A percentile compares a stretch with the other conserved stretches of the same genome.
These are phyloP conservation scores for Blattamonas nauphoetae DNA, from an alignment of 78 protist genomes.

Conservation along the genomic window DNA sequence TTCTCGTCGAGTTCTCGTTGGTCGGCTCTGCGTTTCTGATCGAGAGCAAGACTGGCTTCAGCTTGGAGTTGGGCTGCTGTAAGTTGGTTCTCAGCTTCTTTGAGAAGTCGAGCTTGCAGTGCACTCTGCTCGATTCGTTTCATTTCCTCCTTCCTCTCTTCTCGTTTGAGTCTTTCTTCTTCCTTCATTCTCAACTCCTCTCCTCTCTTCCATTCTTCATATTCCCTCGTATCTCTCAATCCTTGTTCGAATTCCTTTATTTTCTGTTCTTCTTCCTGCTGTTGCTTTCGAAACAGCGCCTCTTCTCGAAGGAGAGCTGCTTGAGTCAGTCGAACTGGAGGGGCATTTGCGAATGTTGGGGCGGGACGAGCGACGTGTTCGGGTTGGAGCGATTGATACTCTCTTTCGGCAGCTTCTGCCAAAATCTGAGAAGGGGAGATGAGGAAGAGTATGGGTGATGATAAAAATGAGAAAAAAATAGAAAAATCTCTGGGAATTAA, in stretches of 20 bases:
- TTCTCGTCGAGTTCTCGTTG: neutral
- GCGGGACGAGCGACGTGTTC: neutral
- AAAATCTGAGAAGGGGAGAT: no score
- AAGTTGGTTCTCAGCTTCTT: neutral
- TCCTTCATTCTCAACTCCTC: neutral
- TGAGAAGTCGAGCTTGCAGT: neutral
- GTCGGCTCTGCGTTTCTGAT: no score
- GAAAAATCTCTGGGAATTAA: no score
- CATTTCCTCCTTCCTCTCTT: neutral
- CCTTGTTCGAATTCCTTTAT: slow-evolving; percentile 15
- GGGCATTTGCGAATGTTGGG: neutral
- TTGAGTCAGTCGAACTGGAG: slow-evolving; percentile 5
- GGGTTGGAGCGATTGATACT: neutral
- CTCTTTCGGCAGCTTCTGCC: neutral
- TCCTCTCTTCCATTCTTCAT: neutral
- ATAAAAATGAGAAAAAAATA: no score
- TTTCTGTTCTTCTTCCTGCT: slow-evolving; percentile 7
- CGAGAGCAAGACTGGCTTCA: no score
- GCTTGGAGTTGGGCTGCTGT: neutral
- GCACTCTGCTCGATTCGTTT: neutral
- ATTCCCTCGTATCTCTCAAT: slow-evolving; percentile 18
- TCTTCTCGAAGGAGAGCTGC: slow-evolving; percentile 42
- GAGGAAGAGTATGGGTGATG: no score
- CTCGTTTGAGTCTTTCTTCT: neutral
- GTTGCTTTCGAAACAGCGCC: slow-evolving; percentile 3